Evolutionary conservation across 345 rosid genomes (phyloP), one percentile per base, ranked within the genome.

Genomic region (Crucihimalaya himalaica): DNA sequence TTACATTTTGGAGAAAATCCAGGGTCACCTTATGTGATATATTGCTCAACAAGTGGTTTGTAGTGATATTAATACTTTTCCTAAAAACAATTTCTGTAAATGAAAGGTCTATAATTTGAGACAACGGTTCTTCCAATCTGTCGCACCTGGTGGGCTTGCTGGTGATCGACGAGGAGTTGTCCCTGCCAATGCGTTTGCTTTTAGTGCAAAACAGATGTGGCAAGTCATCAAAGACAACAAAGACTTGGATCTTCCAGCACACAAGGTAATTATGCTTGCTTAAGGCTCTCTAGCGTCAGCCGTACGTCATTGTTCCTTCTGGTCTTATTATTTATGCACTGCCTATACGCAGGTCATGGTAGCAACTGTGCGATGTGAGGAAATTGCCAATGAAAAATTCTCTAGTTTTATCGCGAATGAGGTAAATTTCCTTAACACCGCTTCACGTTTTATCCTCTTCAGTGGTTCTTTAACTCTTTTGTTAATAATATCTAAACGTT

Each of bases 241-340:
- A 83, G 98, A 96, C 86, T 89, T 96, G 80, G 99, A 96, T 78
- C 93, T 96, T 77, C 98, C 98, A 46, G 99, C 99, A 13, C 99
- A 96, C 77, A 96, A 96, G 95, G 99, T 96, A 76, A 71, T 66
- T 46, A 57, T 66, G 20, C 73, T 73, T 72, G 45, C 78, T 42
- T 42, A 11, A 62, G 35, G 32, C 23, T 61, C 54, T 23, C 61
- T 14, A 5, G 23, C 25, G 2, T 34, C 47, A 48, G 8, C 9
- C 1, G 0, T 29, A 23, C 8, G 14, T 13, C 29, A 42, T 28
- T 43, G 28, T 35, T 34, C 27, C 43, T 45, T 66, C 1, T 34
- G 19, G 37, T 64, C 52, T 60, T 73, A 64, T 74, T 52, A 59
- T 63, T 47, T 70, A 63, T 60, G 46, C 18, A 29, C 40, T 68